These are phyloP conservation scores for Cocos nucifera DNA, from an alignment of 176 grass and related monocot genomes.

Conservation along the genomic window DNA sequence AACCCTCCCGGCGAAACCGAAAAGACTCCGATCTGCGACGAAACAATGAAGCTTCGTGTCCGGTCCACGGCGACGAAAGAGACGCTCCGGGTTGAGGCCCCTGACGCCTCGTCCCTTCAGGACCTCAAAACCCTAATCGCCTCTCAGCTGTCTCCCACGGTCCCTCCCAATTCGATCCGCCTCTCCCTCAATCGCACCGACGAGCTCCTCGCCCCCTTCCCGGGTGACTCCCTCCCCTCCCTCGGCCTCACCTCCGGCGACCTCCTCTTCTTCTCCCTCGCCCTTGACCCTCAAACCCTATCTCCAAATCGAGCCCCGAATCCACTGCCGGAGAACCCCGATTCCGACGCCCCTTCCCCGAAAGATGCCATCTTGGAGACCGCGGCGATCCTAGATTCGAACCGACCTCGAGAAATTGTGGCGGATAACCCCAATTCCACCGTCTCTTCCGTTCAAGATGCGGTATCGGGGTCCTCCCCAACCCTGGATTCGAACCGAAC, in stretches of 20 bases:
- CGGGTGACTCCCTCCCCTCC: constrained; percentile 32
- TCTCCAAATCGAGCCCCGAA: constrained; percentile 5
- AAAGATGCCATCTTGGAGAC: background rate
- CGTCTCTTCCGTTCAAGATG: background rate
- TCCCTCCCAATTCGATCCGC: constrained; percentile 57
- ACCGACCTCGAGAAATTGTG: background rate
- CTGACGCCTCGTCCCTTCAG: constrained; percentile 37
- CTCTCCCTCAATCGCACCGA: constrained; percentile 82
- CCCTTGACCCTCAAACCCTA: constrained; percentile 11
- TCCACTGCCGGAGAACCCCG: background rate
- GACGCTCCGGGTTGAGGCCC: constrained; percentile 30
- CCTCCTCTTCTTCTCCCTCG: constrained; percentile 57
- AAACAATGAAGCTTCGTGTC: too few relatives aligned
- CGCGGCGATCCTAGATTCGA: background rate
- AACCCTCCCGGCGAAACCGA: too few relatives aligned
- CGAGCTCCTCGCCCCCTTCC: constrained; percentile 47
- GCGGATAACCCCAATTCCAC: background rate
- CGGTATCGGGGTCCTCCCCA: background rate
- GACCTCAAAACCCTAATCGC: constrained; percentile 55
- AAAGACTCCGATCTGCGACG: too few relatives aligned
- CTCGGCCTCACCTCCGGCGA: constrained; percentile 83
- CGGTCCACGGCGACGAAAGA: too few relatives aligned
- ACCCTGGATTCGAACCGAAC: background rate
- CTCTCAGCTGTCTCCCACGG: constrained; percentile 22
- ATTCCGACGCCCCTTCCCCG: too few relatives aligned